phyloP scores from a whole-genome alignment of 371 early-diverging fungal species.

The Dichotomocladium elegans region DNA sequence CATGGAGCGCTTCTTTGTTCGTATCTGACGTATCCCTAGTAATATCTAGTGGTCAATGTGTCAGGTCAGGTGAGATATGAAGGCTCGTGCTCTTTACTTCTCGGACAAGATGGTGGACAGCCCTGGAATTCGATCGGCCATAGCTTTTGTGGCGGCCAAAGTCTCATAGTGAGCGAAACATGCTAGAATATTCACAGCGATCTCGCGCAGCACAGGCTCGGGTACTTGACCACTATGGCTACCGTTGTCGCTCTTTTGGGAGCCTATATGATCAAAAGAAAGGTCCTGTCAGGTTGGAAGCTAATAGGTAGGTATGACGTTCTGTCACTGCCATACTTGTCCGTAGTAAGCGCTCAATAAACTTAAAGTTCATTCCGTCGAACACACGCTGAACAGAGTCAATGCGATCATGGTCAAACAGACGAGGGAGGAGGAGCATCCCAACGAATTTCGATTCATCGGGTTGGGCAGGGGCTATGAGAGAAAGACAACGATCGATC shows the following conservation, averaged over 20 bases:
- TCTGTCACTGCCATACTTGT: conserved; percentile 34
- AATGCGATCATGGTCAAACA: conserved; percentile 33
- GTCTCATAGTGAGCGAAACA: conserved; percentile 37
- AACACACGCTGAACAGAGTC: conserved; percentile 35
- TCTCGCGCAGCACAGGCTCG: conserved; percentile 35
- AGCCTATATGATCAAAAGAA: too few species aligned
- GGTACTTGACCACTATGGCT: conserved; percentile 28
- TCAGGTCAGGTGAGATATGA: too few species aligned
- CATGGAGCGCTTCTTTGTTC: conserved; percentile 29
- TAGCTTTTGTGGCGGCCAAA: conserved; percentile 22
- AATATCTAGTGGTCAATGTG: background rate
- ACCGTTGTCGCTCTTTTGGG: conserved; percentile 6
- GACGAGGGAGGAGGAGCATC: conserved; percentile 47
- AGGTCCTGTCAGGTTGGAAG: too few species aligned
- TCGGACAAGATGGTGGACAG: conserved; percentile 31
- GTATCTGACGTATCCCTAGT: conserved; percentile 25
- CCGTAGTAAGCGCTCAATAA: conserved; percentile 43
- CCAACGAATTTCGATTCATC: conserved; percentile 54
- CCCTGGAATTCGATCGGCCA: conserved; percentile 40
- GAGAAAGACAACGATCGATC: conserved; percentile 44
- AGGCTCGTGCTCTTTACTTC: conserved; percentile 11
- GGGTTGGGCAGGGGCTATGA: conserved; percentile 38
- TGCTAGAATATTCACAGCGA: conserved; percentile 42
- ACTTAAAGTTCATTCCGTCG: conserved; percentile 48
- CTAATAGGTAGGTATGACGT: too few species aligned